Evolutionary conservation across 2,329 filamentous ascomycete genomes (phyloP), one percentile per base, ranked within the genome.

Genomic region (Xylogone sp.): DNA sequence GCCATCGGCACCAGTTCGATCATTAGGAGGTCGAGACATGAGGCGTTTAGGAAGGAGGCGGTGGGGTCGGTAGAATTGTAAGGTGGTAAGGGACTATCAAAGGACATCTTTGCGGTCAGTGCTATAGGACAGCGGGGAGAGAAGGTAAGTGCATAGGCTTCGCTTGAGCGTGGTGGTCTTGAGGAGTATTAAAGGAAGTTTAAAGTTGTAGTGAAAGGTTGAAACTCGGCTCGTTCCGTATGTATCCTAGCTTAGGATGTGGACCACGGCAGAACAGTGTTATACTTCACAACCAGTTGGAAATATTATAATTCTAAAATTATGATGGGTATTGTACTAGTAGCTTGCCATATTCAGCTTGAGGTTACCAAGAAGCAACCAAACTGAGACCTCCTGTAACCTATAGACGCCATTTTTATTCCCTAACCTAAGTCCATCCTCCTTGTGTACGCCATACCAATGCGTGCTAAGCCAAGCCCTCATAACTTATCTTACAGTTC

Each of bases 1-100:
- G 93, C 89, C 76, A 97, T 87, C 39, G 94, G 94, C 16, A 99
- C 94, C 50, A 99, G 83, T 75, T 99, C 94, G 67, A 97, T 97
- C 62, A 99, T 82, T 51, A 99, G 82, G 62, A 99, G 87, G 71
- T 99, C 94, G 63, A 99, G 84, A 68, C 88, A 91, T 45, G 93
- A 94, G 52, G 87, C 83, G 73, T 82, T 87, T 62, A 97, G 78
- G 72, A 92, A 88, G 54, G 84, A 83, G 53, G 88, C 87, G 53
- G 78, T 78, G 34, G 89, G 87, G 71, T 96, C 90, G 58, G 79
- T 80, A 60, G 84, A 76, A 69, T 86, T 87, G 75, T 82, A 86
- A 13, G 84, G 82, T 2, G 85, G 84, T 63, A 84, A 75, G 44
- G 85, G 78, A 43, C 82, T 72, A 58, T 91, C 87, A 73, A 90